Percentiles rank a stretch among this genome's conserved stretches.
These are phyloP conservation scores for Talaromyces stipitatus DNA, from an alignment of 495 filamentous ascomycete species.

Conservation along the genomic window DNA sequence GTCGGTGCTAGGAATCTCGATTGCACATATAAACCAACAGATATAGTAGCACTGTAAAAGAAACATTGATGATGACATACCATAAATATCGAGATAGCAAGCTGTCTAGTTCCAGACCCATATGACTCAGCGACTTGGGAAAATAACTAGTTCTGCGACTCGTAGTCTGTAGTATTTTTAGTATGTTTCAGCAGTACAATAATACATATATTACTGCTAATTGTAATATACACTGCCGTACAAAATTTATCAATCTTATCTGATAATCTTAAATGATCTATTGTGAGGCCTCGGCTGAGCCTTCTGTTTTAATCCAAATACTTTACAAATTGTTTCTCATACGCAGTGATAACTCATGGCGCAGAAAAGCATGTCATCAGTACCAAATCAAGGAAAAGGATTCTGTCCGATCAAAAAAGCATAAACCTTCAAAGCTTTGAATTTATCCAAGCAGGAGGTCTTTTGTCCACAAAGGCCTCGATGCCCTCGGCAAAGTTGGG, in stretches of 20 bases:
- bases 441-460: constrained; percentile 62
- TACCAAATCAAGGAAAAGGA: not conserved
- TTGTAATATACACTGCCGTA: not conserved
- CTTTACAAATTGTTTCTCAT: not conserved
- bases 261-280: not conserved
- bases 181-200: too few relatives aligned
- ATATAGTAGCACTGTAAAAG: too few relatives aligned
- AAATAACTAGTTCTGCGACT: too few relatives aligned
- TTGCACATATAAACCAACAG: too few relatives aligned
- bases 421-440: constrained; percentile 55
- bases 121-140: too few relatives aligned
- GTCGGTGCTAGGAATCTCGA: too few relatives aligned
- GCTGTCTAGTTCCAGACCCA: too few relatives aligned
- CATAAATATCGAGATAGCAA: too few relatives aligned
- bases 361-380: not conserved
- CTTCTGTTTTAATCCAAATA: not conserved
- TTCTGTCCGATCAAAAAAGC: not conserved
- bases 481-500: constrained; percentile 75
- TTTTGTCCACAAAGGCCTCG: constrained; percentile 71
- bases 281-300: not conserved
- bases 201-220: not conserved
- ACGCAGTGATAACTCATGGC: not conserved
- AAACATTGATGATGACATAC: too few relatives aligned
- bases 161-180: too few relatives aligned
- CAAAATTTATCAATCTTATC: constrained; percentile 1